Percentiles rank a stretch among this genome's conserved stretches.
phyloP scores from a whole-genome alignment of 2,329 filamentous ascomycete species.

The Clarireedia sp. region DNA sequence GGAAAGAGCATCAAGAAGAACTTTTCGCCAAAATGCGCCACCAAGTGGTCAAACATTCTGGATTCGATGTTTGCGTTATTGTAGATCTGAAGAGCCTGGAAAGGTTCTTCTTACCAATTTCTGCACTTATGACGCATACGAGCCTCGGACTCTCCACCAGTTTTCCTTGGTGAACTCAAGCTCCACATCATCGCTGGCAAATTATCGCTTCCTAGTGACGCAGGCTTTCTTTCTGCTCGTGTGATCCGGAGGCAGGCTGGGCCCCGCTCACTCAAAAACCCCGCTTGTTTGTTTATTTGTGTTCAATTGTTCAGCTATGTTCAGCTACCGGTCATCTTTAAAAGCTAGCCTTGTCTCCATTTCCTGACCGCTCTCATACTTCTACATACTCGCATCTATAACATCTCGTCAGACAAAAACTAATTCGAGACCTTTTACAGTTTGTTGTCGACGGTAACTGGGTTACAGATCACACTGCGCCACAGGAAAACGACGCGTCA shows the following conservation, averaged over 20 bases:
- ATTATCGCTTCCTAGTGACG: neutral
- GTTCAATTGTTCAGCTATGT: neutral
- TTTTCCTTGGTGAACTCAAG: neutral
- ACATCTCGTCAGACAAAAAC: neutral
- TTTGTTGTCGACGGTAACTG: slow-evolving; percentile 93
- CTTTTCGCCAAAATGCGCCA: neutral
- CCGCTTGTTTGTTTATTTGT: slow-evolving; percentile 9
- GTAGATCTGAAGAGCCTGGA: neutral
- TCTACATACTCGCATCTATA: neutral
- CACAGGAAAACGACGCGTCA: slow-evolving; percentile 72
- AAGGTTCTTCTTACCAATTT: neutral
- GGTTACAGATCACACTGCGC: slow-evolving; percentile 73
- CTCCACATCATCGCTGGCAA: slow-evolving; percentile 2
- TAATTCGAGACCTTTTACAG: slow-evolving; percentile 37
- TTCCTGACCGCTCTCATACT: neutral
- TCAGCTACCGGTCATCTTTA: slow-evolving; percentile 3
- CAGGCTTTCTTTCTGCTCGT: neutral
- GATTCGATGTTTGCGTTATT: slow-evolving; percentile 2
- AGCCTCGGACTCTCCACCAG: neutral
- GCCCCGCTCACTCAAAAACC: slow-evolving; percentile 5
- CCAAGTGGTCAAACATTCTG: slow-evolving; percentile 5
- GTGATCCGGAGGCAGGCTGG: neutral
- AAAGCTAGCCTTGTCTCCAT: slow-evolving; percentile 1
- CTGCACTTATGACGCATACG: slow-evolving; percentile 9
- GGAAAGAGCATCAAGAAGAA: neutral